A percentile compares a stretch with the other conserved stretches of the same genome.
Evolutionary conservation across 441 rosid genomes (phyloP).

Genomic region (Croton laevigatus): DNA sequence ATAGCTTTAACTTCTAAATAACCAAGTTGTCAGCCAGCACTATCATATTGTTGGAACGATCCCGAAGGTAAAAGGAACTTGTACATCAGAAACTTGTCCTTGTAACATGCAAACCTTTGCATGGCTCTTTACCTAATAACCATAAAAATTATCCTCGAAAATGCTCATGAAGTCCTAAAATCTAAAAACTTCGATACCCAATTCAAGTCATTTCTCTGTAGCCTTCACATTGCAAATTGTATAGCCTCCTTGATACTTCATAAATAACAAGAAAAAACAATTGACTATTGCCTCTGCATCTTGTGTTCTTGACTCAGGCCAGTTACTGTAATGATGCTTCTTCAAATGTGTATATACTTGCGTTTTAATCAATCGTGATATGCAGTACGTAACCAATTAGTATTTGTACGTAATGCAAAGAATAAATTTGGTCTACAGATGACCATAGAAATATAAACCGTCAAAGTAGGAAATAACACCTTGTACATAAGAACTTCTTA

Average conservation of each 20-base stretch:
- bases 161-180: neutral
- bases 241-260: slow-evolving; percentile 5
- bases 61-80: neutral
- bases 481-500: neutral
- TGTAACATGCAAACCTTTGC: neutral
- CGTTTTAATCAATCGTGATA: neutral
- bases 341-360: slow-evolving; percentile 6
- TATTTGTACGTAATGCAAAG: neutral
- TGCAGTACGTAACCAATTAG: neutral
- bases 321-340: slow-evolving; percentile 10
- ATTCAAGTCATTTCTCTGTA: neutral
- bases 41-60: slow-evolving; percentile 3
- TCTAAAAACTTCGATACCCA: neutral
- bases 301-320: slow-evolving; percentile 10
- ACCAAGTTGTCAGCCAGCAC: neutral
- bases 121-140: neutral
- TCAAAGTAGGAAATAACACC: slow-evolving; percentile 8
- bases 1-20: slow-evolving; percentile 2
- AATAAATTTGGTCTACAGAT: slow-evolving; percentile 4
- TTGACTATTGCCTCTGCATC: neutral
- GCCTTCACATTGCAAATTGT: neutral
- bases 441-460: slow-evolving; percentile 14
- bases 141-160: slow-evolving; percentile 9
- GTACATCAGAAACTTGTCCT: slow-evolving; percentile 1
- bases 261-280: neutral